phyloP scores from a whole-genome alignment of 2,329 filamentous ascomycete genomes.

The Colletotrichum lentis region DNA sequence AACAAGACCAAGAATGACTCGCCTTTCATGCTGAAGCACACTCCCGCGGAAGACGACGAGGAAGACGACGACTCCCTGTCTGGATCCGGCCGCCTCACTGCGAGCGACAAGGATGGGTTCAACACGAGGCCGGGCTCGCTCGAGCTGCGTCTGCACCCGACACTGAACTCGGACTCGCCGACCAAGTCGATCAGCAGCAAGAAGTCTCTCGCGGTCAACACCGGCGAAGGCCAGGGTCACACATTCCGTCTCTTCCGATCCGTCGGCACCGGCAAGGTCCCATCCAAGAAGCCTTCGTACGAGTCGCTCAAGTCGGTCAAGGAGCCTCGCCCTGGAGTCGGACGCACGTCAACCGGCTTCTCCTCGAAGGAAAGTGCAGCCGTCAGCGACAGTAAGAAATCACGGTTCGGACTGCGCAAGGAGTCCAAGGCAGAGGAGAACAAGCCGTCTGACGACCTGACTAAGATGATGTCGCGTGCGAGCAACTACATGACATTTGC shows the following conservation, averaged over 20 bases:
- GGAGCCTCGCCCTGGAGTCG: constrained; percentile 54
- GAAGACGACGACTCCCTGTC: constrained; percentile 53
- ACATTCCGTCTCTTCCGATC: constrained; percentile 63
- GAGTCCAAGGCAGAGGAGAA: constrained; percentile 62
- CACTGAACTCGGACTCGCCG: constrained; percentile 68
- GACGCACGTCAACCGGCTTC: constrained; percentile 57
- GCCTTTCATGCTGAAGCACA: constrained; percentile 64
- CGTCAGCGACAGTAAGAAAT: constrained; percentile 55
- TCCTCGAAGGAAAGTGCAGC: constrained; percentile 53
- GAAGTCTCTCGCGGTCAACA: constrained; percentile 60
- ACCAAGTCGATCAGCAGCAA: constrained; percentile 46
- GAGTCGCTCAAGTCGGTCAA: constrained; percentile 61
- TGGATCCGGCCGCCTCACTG: constrained; percentile 50
- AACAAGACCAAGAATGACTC: constrained; percentile 63
- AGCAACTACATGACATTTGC: constrained; percentile 98
- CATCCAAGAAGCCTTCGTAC: constrained; percentile 62
- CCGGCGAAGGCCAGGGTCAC: constrained; percentile 51
- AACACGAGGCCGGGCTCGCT: constrained; percentile 75
- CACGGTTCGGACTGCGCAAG: constrained; percentile 65
- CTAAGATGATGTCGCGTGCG: constrained; percentile 94
- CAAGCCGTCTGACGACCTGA: constrained; percentile 83
- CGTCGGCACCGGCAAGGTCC: constrained; percentile 53
- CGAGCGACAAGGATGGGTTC: constrained; percentile 59
- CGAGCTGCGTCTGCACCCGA: constrained; percentile 84
- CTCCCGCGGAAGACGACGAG: constrained; percentile 59